Percentiles rank a stretch among this genome's conserved stretches.
phyloP scores from a whole-genome alignment of 805 yeast genomes.

The Candida endomychidarum region DNA sequence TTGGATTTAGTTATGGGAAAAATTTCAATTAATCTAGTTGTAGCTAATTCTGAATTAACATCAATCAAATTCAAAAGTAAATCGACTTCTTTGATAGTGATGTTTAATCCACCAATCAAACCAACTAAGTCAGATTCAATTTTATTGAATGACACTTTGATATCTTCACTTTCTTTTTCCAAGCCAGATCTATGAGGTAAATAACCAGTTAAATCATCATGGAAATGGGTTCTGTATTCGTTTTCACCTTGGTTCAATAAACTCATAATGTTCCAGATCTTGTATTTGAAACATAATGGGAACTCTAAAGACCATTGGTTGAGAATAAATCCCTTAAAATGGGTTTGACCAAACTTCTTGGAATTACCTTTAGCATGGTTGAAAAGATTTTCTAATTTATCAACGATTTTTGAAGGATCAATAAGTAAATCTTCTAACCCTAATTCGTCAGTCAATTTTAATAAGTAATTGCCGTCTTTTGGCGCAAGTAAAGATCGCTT shows the following conservation, averaged over 20 bases:
- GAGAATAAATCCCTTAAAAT: conserved; percentile 59
- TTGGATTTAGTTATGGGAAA: conserved; percentile 53
- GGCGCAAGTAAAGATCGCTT: conserved; percentile 60
- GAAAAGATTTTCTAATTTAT: conserved; percentile 32
- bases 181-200: conserved; percentile 44
- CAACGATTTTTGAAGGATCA: conserved; percentile 26
- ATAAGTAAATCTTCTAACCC: conserved; percentile 27
- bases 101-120: conserved; percentile 48
- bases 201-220: conserved; percentile 31
- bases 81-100: conserved; percentile 47
- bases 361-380: conserved; percentile 43
- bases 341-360: conserved; percentile 56
- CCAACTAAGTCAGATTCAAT: conserved; percentile 61
- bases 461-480: conserved; percentile 50
- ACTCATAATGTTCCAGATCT: conserved; percentile 33
- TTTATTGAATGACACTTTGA: conserved; percentile 45
- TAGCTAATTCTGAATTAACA: conserved; percentile 39
- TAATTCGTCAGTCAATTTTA: conserved; percentile 13
- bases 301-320: conserved; percentile 56
- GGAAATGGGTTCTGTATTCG: conserved; percentile 33
- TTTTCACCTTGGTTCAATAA: conserved; percentile 20
- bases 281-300: conserved; percentile 50
- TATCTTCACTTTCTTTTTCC: conserved; percentile 41
- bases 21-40: conserved; percentile 54
- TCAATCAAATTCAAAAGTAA: conserved; percentile 55